These are phyloP conservation scores for Chaetoceros tenuissimus DNA, from an alignment of 108 stramenopile genomes.

Conservation along the genomic window DNA sequence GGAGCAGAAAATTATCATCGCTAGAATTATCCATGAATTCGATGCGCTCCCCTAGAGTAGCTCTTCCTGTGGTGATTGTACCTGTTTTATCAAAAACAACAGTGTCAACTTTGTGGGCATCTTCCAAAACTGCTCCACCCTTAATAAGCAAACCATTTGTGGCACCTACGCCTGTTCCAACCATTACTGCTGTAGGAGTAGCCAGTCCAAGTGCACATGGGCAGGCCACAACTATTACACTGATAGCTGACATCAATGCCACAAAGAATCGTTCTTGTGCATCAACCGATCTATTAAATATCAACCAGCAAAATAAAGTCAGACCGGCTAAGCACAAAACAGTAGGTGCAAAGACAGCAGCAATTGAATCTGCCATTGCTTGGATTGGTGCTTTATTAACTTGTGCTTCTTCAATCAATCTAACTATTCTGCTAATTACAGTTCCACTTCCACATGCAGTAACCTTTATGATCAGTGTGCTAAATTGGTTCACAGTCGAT, in stretches of 20 bases:
- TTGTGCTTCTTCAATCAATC: slow-evolving; percentile 93
- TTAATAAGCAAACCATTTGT: slow-evolving; percentile 93
- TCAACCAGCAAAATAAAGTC: slow-evolving; percentile 68
- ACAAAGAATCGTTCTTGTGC: slow-evolving; percentile 40
- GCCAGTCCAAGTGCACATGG: slow-evolving; percentile 97
- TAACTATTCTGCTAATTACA: slow-evolving; percentile 70
- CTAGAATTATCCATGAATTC: slow-evolving; percentile 25
- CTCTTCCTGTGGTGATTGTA: slow-evolving; percentile 87
- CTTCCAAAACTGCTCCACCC: slow-evolving; percentile 92
- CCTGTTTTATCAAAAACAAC: slow-evolving; percentile 99
- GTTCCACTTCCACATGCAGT: slow-evolving; percentile 70
- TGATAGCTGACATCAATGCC: slow-evolving; percentile 59
- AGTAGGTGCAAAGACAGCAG: slow-evolving; percentile 85
- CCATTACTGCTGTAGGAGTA: slow-evolving; percentile 97
- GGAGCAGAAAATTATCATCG: slow-evolving; percentile 7
- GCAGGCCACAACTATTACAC: slow-evolving; percentile 93
- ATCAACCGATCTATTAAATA: slow-evolving; percentile 25
- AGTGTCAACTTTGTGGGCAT: slow-evolving; percentile 68
- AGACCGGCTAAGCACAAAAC: slow-evolving; percentile 57
- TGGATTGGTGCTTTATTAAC: slow-evolving; percentile 89
- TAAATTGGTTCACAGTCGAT: slow-evolving; percentile 66
- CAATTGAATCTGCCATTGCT: slow-evolving; percentile 82
- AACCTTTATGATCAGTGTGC: slow-evolving; percentile 58
- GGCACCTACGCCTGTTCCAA: slow-evolving; percentile 95
- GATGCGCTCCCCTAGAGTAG: slow-evolving; percentile 58